These are phyloP conservation scores for Laburnicola sp. DNA, from an alignment of 2,329 filamentous ascomycete species.

Conservation along the genomic window DNA sequence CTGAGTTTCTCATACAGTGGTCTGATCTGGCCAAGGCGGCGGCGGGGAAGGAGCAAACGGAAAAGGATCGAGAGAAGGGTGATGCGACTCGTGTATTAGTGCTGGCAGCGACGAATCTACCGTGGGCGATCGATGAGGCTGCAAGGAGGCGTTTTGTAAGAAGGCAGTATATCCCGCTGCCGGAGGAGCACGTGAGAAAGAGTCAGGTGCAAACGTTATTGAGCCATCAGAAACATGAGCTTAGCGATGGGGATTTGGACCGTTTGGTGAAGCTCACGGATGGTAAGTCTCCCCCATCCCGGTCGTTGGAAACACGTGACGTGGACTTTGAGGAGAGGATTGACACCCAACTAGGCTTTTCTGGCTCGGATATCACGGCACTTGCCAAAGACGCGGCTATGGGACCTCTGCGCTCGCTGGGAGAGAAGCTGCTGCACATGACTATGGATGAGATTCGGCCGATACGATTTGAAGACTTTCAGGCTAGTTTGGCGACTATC, in stretches of 20 bases:
- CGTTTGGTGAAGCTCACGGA: slow-evolving; percentile 79
- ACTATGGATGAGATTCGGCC: slow-evolving; percentile 92
- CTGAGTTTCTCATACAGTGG: slow-evolving; percentile 97
- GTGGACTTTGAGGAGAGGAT: too few species aligned
- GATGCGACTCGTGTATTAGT: slow-evolving; percentile 90
- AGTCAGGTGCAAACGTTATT: slow-evolving; percentile 78
- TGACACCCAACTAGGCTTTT: slow-evolving; percentile 71
- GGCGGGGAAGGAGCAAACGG: slow-evolving; percentile 73
- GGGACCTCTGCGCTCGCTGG: slow-evolving; percentile 87
- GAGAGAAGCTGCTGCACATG: slow-evolving; percentile 86
- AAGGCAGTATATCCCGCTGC: slow-evolving; percentile 92
- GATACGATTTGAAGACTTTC: slow-evolving; percentile 81
- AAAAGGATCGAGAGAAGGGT: slow-evolving; percentile 69
- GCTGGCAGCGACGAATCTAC: slow-evolving; percentile 90
- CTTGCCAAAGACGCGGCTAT: slow-evolving; percentile 97
- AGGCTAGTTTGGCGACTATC: slow-evolving; percentile 80
- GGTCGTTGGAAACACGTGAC: too few species aligned
- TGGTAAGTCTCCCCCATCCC: slow-evolving; percentile 64
- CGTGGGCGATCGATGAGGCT: slow-evolving; percentile 97
- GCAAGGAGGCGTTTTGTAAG: slow-evolving; percentile 87
- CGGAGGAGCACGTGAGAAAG: slow-evolving; percentile 78
- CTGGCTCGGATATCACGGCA: slow-evolving; percentile 93
- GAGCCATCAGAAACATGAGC: slow-evolving; percentile 81
- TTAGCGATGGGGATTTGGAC: slow-evolving; percentile 72
- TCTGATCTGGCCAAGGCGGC: slow-evolving; percentile 90